Evolutionary conservation across 2,329 filamentous ascomycete genomes (phyloP).

Genomic region (Ophiocordyceps robertsii): DNA sequence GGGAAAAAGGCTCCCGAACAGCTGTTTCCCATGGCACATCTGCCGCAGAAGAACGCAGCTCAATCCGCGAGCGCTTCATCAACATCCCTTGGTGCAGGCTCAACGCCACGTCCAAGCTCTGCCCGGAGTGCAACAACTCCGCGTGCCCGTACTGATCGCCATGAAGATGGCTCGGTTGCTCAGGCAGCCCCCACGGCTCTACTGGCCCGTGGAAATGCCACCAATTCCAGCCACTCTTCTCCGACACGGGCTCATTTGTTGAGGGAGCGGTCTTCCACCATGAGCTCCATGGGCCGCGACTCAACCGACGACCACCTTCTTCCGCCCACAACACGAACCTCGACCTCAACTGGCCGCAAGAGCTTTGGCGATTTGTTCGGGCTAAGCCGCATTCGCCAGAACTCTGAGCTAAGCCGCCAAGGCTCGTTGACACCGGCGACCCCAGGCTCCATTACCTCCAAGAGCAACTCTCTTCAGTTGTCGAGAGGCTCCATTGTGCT

Average conservation of each 20-base stretch:
- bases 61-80: slow-evolving; percentile 27
- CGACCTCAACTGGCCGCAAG: slow-evolving; percentile 79
- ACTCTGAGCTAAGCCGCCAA: slow-evolving; percentile 60
- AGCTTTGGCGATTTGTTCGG: slow-evolving; percentile 86
- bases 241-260: slow-evolving; percentile 47
- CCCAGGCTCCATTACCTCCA: slow-evolving; percentile 57
- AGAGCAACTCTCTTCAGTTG: slow-evolving; percentile 71
- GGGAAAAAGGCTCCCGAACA: slow-evolving; percentile 61
- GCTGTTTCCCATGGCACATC: slow-evolving; percentile 71
- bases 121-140: slow-evolving; percentile 16
- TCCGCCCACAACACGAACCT: slow-evolving; percentile 58
- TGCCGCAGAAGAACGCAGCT: slow-evolving; percentile 52
- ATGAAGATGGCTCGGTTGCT: slow-evolving; percentile 4
- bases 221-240: slow-evolving; percentile 52
- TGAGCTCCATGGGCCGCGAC: slow-evolving; percentile 66
- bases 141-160: slow-evolving; percentile 9
- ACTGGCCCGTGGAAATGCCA: slow-evolving; percentile 20
- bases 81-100: slow-evolving; percentile 22
- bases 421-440: slow-evolving; percentile 57
- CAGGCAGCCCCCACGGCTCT: slow-evolving; percentile 30
- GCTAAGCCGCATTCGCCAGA: slow-evolving; percentile 65
- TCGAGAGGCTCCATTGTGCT: slow-evolving; percentile 57
- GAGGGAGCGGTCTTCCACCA: slow-evolving; percentile 74
- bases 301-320: slow-evolving; percentile 58
- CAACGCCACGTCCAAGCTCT: slow-evolving; percentile 21